phyloP scores from a whole-genome alignment of 257 asterid genomes.

The Eustoma russellianum region DNA sequence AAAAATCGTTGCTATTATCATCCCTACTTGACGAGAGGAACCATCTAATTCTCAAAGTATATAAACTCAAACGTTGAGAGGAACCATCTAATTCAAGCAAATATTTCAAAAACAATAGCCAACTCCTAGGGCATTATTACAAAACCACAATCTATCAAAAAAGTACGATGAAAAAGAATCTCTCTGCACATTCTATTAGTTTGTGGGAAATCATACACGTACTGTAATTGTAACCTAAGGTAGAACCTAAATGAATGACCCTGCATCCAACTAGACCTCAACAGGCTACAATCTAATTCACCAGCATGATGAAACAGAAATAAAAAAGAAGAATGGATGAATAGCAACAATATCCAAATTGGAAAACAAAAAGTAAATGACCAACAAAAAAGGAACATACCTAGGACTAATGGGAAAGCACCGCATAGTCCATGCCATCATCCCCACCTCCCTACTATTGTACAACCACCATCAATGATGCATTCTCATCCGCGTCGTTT shows the following conservation, averaged over 20 bases:
- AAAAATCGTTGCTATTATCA: too few relatives aligned
- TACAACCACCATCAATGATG: constrained; percentile 15
- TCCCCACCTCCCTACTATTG: constrained; percentile 12
- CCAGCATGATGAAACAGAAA: constrained; percentile 12
- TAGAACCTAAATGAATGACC: constrained; percentile 12
- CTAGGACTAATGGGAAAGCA: constrained; percentile 26
- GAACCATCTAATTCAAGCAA: too few relatives aligned
- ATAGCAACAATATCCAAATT: constrained; percentile 20
- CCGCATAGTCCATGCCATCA: constrained; percentile 19
- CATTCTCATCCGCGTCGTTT: constrained; percentile 14
- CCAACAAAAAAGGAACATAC: constrained; percentile 29
- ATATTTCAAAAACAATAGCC: too few relatives aligned
- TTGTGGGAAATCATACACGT: constrained; percentile 3
- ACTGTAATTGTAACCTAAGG: neutral
- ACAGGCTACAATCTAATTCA: constrained; percentile 17
- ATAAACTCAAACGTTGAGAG: too few relatives aligned
- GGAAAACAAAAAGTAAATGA: constrained; percentile 12
- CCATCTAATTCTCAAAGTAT: too few relatives aligned
- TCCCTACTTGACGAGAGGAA: too few relatives aligned
- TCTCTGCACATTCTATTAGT: constrained; percentile 26
- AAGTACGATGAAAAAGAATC: neutral
- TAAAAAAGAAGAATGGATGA: constrained; percentile 11
- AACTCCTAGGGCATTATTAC: too few relatives aligned
- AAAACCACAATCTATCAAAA: too few relatives aligned
- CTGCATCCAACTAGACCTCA: constrained; percentile 10